phyloP scores from a whole-genome alignment of 768 basidiomycete species.

The Panaeolus papilionaceus region DNA sequence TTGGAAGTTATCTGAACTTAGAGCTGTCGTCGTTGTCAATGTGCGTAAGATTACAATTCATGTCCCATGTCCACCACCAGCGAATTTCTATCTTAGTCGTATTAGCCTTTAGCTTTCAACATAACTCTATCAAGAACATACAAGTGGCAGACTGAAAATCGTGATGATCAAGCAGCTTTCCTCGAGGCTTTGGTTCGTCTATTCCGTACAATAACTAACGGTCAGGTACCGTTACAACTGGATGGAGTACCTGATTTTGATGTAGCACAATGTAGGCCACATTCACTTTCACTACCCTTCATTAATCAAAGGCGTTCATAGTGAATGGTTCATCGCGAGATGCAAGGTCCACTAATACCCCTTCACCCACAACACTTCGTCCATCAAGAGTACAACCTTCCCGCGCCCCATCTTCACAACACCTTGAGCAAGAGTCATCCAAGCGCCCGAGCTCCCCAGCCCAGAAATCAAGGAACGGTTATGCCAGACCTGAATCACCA shows the following conservation, averaged over 20 bases:
- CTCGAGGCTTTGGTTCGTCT: slow-evolving; percentile 68
- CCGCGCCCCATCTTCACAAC: slow-evolving; percentile 7
- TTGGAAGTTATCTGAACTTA: slow-evolving; percentile 86
- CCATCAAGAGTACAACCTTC: slow-evolving; percentile 18
- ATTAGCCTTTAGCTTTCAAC: slow-evolving; percentile 71
- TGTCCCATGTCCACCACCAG: neutral
- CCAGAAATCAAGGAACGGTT: neutral
- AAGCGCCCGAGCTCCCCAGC: slow-evolving; percentile 13
- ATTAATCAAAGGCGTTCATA: slow-evolving; percentile 1
- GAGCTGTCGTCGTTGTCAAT: slow-evolving; percentile 74
- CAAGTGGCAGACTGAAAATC: slow-evolving; percentile 84
- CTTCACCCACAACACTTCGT: slow-evolving; percentile 16
- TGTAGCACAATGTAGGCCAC: slow-evolving; percentile 22
- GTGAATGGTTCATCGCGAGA: slow-evolving; percentile 20
- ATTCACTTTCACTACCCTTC: neutral
- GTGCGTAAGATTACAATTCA: slow-evolving; percentile 50
- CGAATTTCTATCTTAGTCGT: slow-evolving; percentile 21
- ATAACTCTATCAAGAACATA: slow-evolving; percentile 91
- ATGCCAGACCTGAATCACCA: slow-evolving; percentile 30
- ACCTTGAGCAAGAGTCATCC: slow-evolving; percentile 21
- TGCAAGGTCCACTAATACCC: slow-evolving; percentile 19
- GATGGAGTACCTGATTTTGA: slow-evolving; percentile 57
- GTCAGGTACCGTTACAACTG: slow-evolving; percentile 55
- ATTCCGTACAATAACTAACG: slow-evolving; percentile 55
- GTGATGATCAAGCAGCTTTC: slow-evolving; percentile 76